Percentiles rank a stretch among this genome's conserved stretches.
Conservation (phyloP, 257 asterid genomes). For the Scutellaria galericulata region DNA sequence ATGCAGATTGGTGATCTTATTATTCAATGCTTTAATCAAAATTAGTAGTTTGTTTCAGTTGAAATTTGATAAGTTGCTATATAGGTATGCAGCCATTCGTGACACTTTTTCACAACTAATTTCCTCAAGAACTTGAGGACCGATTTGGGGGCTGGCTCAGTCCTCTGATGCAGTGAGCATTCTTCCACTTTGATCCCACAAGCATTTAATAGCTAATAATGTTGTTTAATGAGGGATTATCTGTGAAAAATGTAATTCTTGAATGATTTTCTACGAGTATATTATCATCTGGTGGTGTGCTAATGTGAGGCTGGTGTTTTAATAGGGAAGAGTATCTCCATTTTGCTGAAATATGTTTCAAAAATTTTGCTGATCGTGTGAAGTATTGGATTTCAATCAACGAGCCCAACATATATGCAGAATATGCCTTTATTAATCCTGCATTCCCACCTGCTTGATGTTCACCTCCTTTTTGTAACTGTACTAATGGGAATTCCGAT, state of each 20-base stretch:
- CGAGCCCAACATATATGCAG: constrained; percentile 62
- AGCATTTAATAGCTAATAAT: not conserved
- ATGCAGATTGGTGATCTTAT: not conserved
- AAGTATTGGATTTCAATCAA: constrained; percentile 72
- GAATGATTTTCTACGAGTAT: not conserved
- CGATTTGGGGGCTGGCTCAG: constrained; percentile 76
- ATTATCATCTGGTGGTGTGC: not conserved
- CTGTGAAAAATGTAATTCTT: not conserved
- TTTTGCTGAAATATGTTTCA: constrained; percentile 65
- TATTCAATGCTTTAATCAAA: not conserved
- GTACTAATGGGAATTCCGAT: constrained; percentile 73
- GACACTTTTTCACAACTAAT: constrained; percentile 71
- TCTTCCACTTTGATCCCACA: not conserved
- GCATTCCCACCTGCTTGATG: constrained; percentile 67
- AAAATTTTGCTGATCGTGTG: constrained; percentile 65
- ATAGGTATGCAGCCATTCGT: constrained; percentile 78
- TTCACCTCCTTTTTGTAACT: constrained; percentile 73
- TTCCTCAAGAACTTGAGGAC: constrained; percentile 77
- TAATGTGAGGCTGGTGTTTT: not conserved
- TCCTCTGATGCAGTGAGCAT: constrained; percentile 74
- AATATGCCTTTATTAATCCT: constrained; percentile 48
- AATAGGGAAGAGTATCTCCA: constrained; percentile 66
- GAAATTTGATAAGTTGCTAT: constrained; percentile 6
- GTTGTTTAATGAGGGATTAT: not conserved
- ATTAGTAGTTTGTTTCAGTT: not conserved